Percentiles rank a stretch among this genome's conserved stretches.
Conservation (phyloP, 1,284 basidiomycete species). For the Ceratobasidium theobromae region DNA sequence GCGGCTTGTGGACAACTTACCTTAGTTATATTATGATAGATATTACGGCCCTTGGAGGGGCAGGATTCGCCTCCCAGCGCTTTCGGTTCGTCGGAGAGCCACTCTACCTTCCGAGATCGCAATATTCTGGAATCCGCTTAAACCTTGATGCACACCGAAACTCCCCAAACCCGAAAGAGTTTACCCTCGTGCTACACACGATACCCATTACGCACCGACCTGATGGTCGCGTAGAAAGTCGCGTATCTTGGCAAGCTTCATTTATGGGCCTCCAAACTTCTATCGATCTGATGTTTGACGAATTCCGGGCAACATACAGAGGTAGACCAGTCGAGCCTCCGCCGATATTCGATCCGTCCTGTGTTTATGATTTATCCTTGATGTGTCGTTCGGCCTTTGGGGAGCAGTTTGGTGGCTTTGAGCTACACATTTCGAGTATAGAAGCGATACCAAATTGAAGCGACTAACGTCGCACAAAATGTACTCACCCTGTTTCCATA, state of each 20-base stretch:
- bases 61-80: slow-evolving; percentile 16
- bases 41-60: slow-evolving; percentile 8
- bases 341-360: slow-evolving; percentile 10
- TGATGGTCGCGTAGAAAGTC: slow-evolving; percentile 15
- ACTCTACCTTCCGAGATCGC: background rate
- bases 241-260: slow-evolving; percentile 7
- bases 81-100: background rate
- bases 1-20: background rate
- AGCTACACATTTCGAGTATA: background rate
- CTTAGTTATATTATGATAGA: background rate
- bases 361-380: slow-evolving; percentile 8
- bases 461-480: too few relatives aligned
- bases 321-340: slow-evolving; percentile 5
- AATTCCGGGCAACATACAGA: slow-evolving; percentile 11
- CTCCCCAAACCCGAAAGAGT: background rate
- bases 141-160: background rate
- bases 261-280: background rate
- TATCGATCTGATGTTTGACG: slow-evolving; percentile 2
- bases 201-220: background rate
- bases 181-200: slow-evolving; percentile 4
- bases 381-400: slow-evolving; percentile 26
- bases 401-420: slow-evolving; percentile 6
- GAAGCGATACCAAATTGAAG: background rate
- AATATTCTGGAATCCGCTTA: slow-evolving; percentile 13
- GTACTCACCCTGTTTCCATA: too few relatives aligned